These are phyloP conservation scores for Colletotrichum filicis DNA, from an alignment of 2,329 filamentous ascomycete species.

Conservation along the genomic window DNA sequence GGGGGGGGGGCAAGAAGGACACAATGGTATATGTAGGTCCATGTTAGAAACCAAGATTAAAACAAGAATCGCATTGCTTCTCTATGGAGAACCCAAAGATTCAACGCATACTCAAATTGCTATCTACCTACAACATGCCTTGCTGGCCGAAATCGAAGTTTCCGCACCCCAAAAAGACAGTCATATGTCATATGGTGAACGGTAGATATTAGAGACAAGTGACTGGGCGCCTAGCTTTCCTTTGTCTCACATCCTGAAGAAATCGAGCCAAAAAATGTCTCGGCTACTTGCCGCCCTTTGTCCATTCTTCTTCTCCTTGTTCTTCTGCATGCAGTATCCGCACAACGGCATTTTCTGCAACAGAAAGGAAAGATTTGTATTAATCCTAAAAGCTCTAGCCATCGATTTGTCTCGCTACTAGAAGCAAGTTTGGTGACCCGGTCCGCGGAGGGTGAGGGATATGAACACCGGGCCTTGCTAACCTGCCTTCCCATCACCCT, in stretches of 20 bases:
- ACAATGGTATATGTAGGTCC: too few relatives aligned
- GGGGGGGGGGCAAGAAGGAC: too few relatives aligned
- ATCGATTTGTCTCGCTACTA: neutral
- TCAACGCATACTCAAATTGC: neutral
- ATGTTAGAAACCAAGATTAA: too few relatives aligned
- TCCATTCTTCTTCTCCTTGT: too few relatives aligned
- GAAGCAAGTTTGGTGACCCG: neutral
- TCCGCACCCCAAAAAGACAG: neutral
- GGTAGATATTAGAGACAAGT: neutral
- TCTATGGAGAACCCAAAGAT: too few relatives aligned
- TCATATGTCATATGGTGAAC: neutral
- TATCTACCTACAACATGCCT: neutral
- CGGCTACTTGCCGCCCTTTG: neutral
- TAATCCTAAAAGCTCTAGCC: constrained; percentile 20
- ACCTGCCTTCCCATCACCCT: neutral
- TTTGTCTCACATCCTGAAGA: neutral
- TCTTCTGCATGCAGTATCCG: too few relatives aligned
- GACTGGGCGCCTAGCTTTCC: neutral
- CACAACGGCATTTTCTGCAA: neutral
- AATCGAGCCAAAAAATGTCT: neutral
- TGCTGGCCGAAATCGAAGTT: neutral
- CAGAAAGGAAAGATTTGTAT: constrained; percentile 6
- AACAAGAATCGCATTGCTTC: too few relatives aligned
- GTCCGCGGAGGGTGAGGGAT: neutral
- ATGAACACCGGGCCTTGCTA: constrained; percentile 1